Base-by-base conservation (phyloP, 2,329 filamentous ascomycete genomes). In the Aspergillus hortae region DNA sequence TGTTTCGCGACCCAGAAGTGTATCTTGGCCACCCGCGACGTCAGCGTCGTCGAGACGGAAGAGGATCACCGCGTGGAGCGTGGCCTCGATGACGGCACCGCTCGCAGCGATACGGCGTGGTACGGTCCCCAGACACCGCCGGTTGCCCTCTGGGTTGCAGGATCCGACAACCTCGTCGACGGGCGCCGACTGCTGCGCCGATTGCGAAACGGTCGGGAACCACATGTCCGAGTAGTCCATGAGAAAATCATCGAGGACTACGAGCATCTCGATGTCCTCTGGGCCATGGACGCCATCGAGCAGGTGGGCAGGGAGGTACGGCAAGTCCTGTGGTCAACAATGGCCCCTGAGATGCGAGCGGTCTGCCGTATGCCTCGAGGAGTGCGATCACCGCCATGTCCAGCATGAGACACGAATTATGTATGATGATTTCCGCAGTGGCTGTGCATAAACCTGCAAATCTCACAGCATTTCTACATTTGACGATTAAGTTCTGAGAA, bases 231-330 rank as follows among this genome's bases (percentile, higher is more conserved):
- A 36, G 74, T 96, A 4, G 89, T 96, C 4, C 89, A 96, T 71
- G 81, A 82, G 56, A 95, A 90, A 66, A 77, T 95, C 19, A 88
- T 96, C 41, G 84, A 89, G 2, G 89, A 87, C 44, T 95, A 96
- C 67, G 92, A 96, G 73, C 92, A 97, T 71, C 79, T 97, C 4
- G 92, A 96, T 72, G 90, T 96, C 1, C 84, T 97, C 35, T 96
- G 92, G 92, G 91, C 92, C 0, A 90, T 96, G 78, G 91, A 96
- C 65, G 84, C 85, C 0, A 83, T 91, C 14, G 86, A 92, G 44
- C 83, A 92, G 67, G 89, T 96, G 1, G 94, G 92, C 4, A 79
- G 77, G 51, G 92, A 95, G 72, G 76, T 96, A 0, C 81, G 85
- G 27, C 86, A 92, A 62, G 86, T 95, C 12, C 70, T 96, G 11